phyloP scores from a whole-genome alignment of 148 eudicot species.

The Agrostemma githago region DNA sequence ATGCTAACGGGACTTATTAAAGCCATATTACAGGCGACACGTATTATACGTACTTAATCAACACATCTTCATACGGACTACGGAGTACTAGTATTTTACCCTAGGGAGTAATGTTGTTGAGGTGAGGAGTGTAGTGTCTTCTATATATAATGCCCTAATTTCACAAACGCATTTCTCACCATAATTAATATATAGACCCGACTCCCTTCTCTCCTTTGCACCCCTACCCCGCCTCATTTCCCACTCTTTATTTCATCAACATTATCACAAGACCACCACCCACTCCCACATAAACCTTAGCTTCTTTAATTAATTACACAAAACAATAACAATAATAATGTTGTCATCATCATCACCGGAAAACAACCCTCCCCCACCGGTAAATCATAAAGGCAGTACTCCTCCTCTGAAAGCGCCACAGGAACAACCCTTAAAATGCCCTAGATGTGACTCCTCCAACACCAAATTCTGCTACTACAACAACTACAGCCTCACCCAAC shows the following conservation, averaged over 20 bases:
- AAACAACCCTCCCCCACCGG: constrained; percentile 25
- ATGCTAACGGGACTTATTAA: too few relatives aligned
- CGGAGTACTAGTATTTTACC: too few relatives aligned
- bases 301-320: not conserved
- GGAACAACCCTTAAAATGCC: constrained; percentile 48
- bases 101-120: too few relatives aligned
- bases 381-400: constrained; percentile 3
- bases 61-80: too few relatives aligned
- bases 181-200: too few relatives aligned
- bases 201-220: not conserved
- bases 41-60: too few relatives aligned
- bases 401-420: constrained; percentile 26
- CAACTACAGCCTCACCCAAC: constrained; percentile 85
- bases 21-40: too few relatives aligned
- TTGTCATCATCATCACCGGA: constrained; percentile 41
- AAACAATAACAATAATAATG: not conserved
- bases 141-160: too few relatives aligned
- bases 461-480: constrained; percentile 97
- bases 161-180: too few relatives aligned
- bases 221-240: not conserved
- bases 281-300: not conserved
- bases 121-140: too few relatives aligned
- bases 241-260: not conserved
- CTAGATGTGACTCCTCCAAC: constrained; percentile 75
- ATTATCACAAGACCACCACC: constrained; percentile 12